Evolutionary conservation across 2,329 filamentous ascomycete species (phyloP).

Genomic region (Ceratocystis destructans): DNA sequence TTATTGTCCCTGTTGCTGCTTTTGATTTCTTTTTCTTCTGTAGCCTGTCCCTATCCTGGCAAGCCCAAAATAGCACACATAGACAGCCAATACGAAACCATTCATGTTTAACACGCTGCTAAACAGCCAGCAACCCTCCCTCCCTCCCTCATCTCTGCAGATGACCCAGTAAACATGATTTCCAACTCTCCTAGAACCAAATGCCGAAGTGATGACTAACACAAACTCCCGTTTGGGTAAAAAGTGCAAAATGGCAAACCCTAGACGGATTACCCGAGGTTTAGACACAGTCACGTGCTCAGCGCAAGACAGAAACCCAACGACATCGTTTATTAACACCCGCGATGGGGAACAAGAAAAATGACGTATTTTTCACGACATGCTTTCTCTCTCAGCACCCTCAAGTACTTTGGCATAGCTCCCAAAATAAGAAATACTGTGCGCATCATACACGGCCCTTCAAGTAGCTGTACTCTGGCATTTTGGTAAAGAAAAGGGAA

Average conservation of each 20-base stretch:
- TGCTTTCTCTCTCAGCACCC: background rate
- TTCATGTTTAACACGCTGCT: background rate
- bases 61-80: background rate
- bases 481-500: background rate
- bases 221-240: background rate
- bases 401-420: background rate
- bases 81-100: background rate
- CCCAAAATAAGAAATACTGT: background rate
- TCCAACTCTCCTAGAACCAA: background rate
- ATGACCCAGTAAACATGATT: background rate
- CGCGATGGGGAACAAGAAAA: background rate
- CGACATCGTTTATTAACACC: conserved; percentile 7
- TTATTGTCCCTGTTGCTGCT: too few species aligned
- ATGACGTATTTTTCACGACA: background rate
- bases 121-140: background rate
- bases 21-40: too few species aligned
- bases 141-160: background rate
- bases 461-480: background rate
- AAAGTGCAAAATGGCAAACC: background rate
- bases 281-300: background rate
- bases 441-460: background rate
- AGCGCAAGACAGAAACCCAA: background rate
- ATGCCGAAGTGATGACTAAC: background rate
- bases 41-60: background rate
- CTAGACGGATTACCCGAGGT: background rate